Base-by-base conservation (phyloP, 2,329 filamentous ascomycete genomes). In the Phoma sp. region DNA sequence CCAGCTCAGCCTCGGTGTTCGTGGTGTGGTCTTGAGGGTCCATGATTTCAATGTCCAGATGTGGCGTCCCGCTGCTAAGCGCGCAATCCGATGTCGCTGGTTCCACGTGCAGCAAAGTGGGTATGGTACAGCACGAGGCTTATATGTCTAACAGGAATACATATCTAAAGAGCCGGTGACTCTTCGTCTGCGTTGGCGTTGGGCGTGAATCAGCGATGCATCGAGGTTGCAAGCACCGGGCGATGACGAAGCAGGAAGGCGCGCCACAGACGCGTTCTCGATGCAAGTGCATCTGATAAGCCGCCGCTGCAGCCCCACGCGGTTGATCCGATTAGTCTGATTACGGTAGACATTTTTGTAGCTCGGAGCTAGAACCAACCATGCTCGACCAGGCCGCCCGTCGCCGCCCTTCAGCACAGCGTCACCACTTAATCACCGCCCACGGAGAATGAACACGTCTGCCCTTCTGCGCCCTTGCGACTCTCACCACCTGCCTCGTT, bases 1-100 rank as follows among this genome's bases (percentile, higher is more conserved):
- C 91, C 57, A 97, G 85, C 75, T 96, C 92, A 45, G 88, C 77
- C 64, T 81, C 79, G 43, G 78, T 77, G 58, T 60, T 67, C 61
- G 67, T 70, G 45, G 59, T 55, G 25, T 62, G 40, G 55, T 62
- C 50, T 22, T 61, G 52, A 22, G 59, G 56, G 46, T 63, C 56
- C 62, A 67, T 63, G 52, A 54, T 58, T 43, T 37, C 44, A 32
- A 35, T 56, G 33, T 52, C 32, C 51, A 19, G 52, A 46, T 45
- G 61, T 57, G 53, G 64, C 64, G 68, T 65, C 61, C 61, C 60
- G 55, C 43, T 49, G 61, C 53, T 57, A 59, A 50, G 61, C 53
- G 53, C 40, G 40, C 58, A 63, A 40, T 70, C 70, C 69, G 70
- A 70, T 64, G 57, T 71, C 67, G 69, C 65, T 62, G 50, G 29